phyloP scores from a whole-genome alignment of 495 filamentous ascomycete species.

The Halenospora varia region DNA sequence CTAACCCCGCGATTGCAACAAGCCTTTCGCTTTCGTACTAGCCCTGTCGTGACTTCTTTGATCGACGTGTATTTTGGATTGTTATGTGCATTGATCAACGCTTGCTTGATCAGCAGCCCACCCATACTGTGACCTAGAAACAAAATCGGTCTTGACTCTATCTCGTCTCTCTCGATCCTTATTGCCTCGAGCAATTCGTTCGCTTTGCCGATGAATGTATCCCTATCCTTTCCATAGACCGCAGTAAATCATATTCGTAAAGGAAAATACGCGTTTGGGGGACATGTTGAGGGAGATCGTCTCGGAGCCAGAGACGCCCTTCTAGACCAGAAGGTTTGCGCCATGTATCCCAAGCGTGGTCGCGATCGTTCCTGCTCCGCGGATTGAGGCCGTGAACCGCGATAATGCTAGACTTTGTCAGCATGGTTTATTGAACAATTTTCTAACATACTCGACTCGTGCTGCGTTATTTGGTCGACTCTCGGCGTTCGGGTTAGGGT shows the following conservation, averaged over 20 bases:
- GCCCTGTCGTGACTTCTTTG: slow-evolving; percentile 3
- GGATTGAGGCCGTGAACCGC: slow-evolving; percentile 33
- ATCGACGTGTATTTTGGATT: slow-evolving; percentile 5
- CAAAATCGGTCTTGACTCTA: slow-evolving; percentile 25
- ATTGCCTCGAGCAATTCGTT: slow-evolving; percentile 24
- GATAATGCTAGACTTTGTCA: slow-evolving; percentile 22
- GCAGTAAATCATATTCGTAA: slow-evolving; percentile 26
- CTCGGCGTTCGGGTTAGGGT: too few relatives aligned
- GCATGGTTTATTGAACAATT: neutral
- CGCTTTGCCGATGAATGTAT: slow-evolving; percentile 24
- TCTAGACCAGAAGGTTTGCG: too few relatives aligned
- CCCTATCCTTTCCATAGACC: slow-evolving; percentile 23
- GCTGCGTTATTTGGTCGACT: neutral
- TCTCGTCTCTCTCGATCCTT: slow-evolving; percentile 16
- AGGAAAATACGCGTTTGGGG: slow-evolving; percentile 28
- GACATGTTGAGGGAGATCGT: slow-evolving; percentile 24
- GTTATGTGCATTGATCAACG: slow-evolving; percentile 7
- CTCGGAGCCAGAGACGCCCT: slow-evolving; percentile 29
- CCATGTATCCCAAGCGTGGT: slow-evolving; percentile 32
- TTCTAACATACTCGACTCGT: neutral
- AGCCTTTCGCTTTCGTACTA: too few relatives aligned
- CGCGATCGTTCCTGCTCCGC: slow-evolving; percentile 17
- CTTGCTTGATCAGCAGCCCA: slow-evolving; percentile 34
- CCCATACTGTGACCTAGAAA: slow-evolving; percentile 37
- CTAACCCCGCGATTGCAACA: too few relatives aligned